Base-by-base conservation (phyloP, 2,329 filamentous ascomycete species). In the Fusarium sp. region DNA sequence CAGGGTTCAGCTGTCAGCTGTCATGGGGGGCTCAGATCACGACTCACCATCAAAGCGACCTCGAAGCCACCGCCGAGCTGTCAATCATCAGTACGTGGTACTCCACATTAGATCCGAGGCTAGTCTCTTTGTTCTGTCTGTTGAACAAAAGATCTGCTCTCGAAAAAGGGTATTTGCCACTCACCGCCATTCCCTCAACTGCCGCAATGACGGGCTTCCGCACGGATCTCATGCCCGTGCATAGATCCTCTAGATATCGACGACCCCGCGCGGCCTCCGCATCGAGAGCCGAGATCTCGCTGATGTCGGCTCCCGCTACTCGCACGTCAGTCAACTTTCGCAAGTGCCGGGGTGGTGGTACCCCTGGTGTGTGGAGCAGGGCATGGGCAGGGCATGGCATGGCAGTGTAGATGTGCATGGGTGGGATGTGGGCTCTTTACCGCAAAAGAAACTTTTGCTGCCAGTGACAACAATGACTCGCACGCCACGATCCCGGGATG, bases 21-120 rank as follows among this genome's bases (percentile, higher is more conserved):
- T 66, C 27, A 25, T 14, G 52, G 42, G 42, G 42, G 42, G n/a
- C 54, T 58, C 54, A 35, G 33, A 20, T 56, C 52, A 27, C 29
- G 42, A 79, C 75, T 79, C 78, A 86, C 85, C 75, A 84, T 84
- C 33, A 88, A 80, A 5, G 86, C 86, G 47, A 88, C 77, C 66
- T 88, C 87, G 63, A 87, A 88, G 6, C 87, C 87, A 16, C 87
- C 86, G 33, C 86, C 86, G 33, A 88, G 82, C 86, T 86, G 63
- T 66, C 69, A 65, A 79, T 62, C 52, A 54, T 58, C 35, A 58
- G 45, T 76, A 50, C 20, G 5, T 36, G 35, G 35, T 27, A 29
- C 61, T 74, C 29, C 63, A 52, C 29, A 45, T n/a, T 33, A 22
- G 38, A 57, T 18, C 33, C 50, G 29, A 64, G 22, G 52, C 52